Percentiles rank a stretch among this genome's conserved stretches.
Conservation (phyloP, 148 eudicot species). For the Diospyros lotus region DNA sequence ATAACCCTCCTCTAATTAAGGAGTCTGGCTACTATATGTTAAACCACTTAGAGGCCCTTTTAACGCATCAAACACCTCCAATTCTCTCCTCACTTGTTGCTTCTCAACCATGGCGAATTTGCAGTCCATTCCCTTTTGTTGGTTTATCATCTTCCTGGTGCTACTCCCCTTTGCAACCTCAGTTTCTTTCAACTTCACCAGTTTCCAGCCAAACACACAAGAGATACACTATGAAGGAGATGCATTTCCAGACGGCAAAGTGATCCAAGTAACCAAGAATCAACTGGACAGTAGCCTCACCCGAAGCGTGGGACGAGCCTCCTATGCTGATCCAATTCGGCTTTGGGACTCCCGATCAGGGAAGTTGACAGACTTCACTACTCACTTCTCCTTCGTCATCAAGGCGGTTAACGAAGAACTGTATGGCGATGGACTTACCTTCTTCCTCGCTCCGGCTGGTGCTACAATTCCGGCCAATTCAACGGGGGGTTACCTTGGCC, state of each 20-base stretch:
- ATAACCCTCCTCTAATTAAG: neutral
- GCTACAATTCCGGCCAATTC: conserved; percentile 23
- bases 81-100: neutral
- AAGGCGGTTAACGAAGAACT: neutral
- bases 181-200: conserved; percentile 27
- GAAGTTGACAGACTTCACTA: conserved; percentile 31
- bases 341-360: conserved; percentile 28
- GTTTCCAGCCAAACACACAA: conserved; percentile 14
- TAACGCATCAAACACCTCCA: neutral
- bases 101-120: neutral
- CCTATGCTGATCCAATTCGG: conserved; percentile 17
- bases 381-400: conserved; percentile 41
- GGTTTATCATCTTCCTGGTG: conserved; percentile 2
- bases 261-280: conserved; percentile 31
- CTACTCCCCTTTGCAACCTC: conserved; percentile 11
- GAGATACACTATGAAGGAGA: conserved; percentile 21
- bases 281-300: conserved; percentile 12
- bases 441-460: conserved; percentile 26
- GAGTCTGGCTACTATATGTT: neutral
- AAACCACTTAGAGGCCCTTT: neutral
- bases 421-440: conserved; percentile 40
- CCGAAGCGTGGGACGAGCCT: conserved; percentile 31
- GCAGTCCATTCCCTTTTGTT: neutral
- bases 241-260: conserved; percentile 15
- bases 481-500: conserved; percentile 29